phyloP scores from a whole-genome alignment of 345 rosid species.

The Noccaea caerulescens region DNA sequence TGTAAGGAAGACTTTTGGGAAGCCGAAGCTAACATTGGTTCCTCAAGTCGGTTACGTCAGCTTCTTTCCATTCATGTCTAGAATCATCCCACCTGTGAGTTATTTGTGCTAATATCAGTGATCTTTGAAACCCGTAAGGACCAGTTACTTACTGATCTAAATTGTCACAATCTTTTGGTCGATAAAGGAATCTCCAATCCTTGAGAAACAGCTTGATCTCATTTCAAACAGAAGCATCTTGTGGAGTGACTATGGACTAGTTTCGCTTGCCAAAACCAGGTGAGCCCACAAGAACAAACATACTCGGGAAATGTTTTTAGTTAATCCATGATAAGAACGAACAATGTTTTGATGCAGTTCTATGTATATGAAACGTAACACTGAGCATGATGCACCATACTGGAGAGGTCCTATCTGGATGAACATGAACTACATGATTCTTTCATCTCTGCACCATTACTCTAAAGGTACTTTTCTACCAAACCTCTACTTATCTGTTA shows the following conservation, averaged over 20 bases:
- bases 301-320: not conserved
- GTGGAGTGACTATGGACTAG: constrained; percentile 90
- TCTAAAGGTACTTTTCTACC: constrained; percentile 66
- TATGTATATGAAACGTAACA: constrained; percentile 93
- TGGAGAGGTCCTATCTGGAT: constrained; percentile 99
- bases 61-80: constrained; percentile 91
- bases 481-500: no score
- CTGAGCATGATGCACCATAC: constrained; percentile 96
- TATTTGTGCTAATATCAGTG: constrained; percentile 16
- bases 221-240: constrained; percentile 73
- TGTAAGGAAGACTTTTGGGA: constrained; percentile 69
- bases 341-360: constrained; percentile 53
- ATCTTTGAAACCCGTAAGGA: constrained; percentile 11
- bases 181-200: constrained; percentile 79
- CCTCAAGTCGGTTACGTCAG: constrained; percentile 93
- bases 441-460: constrained; percentile 86
- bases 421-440: constrained; percentile 92
- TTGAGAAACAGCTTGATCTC: constrained; percentile 88
- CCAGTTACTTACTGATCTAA: not conserved
- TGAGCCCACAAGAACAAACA: constrained; percentile 33
- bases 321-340: not conserved
- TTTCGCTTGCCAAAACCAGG: constrained; percentile 95
- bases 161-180: constrained; percentile 3
- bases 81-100: constrained; percentile 89
- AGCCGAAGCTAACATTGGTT: constrained; percentile 69